Evolutionary conservation across 768 basidiomycete genomes (phyloP).

Genomic region (Boletus pseudo-olivaceus): DNA sequence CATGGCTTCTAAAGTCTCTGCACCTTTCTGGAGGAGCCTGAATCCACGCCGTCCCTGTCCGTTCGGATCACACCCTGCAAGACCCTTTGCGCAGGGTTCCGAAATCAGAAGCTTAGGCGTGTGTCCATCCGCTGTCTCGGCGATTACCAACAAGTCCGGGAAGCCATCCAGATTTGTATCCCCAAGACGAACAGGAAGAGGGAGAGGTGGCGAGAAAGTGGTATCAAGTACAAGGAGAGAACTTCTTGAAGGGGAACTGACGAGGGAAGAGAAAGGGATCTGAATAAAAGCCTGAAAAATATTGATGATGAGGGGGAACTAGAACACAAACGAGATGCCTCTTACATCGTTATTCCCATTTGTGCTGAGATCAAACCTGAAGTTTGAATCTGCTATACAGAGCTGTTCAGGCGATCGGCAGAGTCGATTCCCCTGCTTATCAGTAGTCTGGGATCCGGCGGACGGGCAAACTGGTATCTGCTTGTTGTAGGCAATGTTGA

Average conservation of each 20-base stretch:
- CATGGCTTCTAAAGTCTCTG: conserved; percentile 57
- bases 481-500: conserved; percentile 92
- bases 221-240: conserved; percentile 71
- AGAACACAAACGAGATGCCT: background rate
- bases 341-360: conserved; percentile 50
- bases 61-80: conserved; percentile 52
- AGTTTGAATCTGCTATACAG: conserved; percentile 76
- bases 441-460: conserved; percentile 43
- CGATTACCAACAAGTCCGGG: conserved; percentile 74
- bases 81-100: conserved; percentile 52
- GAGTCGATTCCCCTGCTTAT: conserved; percentile 46
- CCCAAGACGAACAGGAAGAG: conserved; percentile 76
- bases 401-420: conserved; percentile 81
- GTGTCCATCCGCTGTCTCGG: conserved; percentile 41
- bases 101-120: conserved; percentile 64
- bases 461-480: conserved; percentile 80
- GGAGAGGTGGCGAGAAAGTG: conserved; percentile 61
- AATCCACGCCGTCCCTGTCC: conserved; percentile 65
- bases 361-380: conserved; percentile 67
- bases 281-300: conserved; percentile 57
- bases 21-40: conserved; percentile 50
- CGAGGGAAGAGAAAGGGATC: conserved; percentile 60
- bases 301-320: background rate
- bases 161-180: conserved; percentile 94
- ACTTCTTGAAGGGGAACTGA: conserved; percentile 42